A percentile compares a stretch with the other conserved stretches of the same genome.
phyloP scores from a whole-genome alignment of 1,284 basidiomycete species.

The Melampsora occidentalis region DNA sequence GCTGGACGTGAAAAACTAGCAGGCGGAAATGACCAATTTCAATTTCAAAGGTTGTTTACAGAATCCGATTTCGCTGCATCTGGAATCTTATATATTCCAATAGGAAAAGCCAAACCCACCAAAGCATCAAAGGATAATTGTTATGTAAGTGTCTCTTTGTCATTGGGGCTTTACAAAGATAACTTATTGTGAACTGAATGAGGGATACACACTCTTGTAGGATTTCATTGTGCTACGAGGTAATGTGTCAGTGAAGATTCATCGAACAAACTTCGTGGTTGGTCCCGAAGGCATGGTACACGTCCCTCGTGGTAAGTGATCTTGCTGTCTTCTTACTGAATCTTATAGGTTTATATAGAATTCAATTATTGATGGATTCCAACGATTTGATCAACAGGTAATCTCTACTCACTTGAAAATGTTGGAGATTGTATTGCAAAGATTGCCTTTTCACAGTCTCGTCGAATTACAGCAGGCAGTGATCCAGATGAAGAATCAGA shows the following conservation, averaged over 20 bases:
- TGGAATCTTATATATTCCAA: slow-evolving; percentile 28
- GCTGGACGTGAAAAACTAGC: slow-evolving; percentile 19
- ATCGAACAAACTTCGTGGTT: slow-evolving; percentile 31
- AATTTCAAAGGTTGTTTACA: slow-evolving; percentile 32
- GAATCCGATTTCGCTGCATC: slow-evolving; percentile 30
- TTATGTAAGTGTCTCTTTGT: slow-evolving; percentile 13
- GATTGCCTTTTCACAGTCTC: slow-evolving; percentile 89
- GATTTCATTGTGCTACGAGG: slow-evolving; percentile 34
- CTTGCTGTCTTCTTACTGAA: neutral
- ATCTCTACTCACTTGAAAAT: slow-evolving; percentile 85
- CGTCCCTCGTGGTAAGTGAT: slow-evolving; percentile 25
- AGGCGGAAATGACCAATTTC: slow-evolving; percentile 15
- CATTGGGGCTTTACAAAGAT: neutral
- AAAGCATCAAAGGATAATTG: slow-evolving; percentile 41
- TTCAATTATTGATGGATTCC: neutral
- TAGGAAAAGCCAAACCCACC: slow-evolving; percentile 27
- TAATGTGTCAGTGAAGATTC: slow-evolving; percentile 29
- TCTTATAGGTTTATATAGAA: neutral
- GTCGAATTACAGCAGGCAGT: slow-evolving; percentile 58
- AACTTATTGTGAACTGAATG: neutral
- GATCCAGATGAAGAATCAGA: slow-evolving; percentile 30
- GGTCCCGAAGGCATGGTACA: slow-evolving; percentile 24
- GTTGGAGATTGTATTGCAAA: slow-evolving; percentile 73
- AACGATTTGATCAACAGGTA: slow-evolving; percentile 62
- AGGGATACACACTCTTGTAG: neutral